phyloP scores from a whole-genome alignment of 2,329 filamentous ascomycete genomes.

The Arthrobotrys entomopaga region DNA sequence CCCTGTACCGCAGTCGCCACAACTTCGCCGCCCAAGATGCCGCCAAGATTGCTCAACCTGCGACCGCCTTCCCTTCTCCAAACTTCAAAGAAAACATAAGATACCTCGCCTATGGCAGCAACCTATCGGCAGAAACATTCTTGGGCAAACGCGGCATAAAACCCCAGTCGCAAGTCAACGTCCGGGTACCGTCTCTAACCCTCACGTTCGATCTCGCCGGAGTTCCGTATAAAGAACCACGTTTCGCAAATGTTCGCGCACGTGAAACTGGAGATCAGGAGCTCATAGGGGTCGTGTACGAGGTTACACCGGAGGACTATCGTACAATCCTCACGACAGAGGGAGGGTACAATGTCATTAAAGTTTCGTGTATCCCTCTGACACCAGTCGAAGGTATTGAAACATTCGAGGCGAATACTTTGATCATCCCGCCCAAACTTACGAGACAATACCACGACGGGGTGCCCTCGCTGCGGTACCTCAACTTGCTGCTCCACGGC shows the following conservation, averaged over 20 bases:
- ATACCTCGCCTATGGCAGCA: constrained; percentile 92
- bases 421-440: constrained; percentile 72
- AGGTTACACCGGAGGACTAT: constrained; percentile 85
- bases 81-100: constrained; percentile 68
- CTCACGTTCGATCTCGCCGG: constrained; percentile 88
- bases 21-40: constrained; percentile 35
- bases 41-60: constrained; percentile 29
- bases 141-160: constrained; percentile 79
- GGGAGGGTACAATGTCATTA: constrained; percentile 86
- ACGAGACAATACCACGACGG: constrained; percentile 76
- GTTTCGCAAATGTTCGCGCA: constrained; percentile 83
- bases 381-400: constrained; percentile 62
- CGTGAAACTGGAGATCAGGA: constrained; percentile 73
- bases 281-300: constrained; percentile 92
- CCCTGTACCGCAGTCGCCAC: constrained; percentile 37
- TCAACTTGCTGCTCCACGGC: constrained; percentile 81
- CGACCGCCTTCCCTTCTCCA: constrained; percentile 44
- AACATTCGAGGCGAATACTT: constrained; percentile 81
- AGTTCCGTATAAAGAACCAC: constrained; percentile 86
- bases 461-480: constrained; percentile 83
- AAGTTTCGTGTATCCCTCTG: constrained; percentile 65
- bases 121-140: constrained; percentile 81
- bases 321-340: constrained; percentile 88
- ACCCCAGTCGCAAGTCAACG: constrained; percentile 82
- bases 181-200: constrained; percentile 79